A percentile compares a stretch with the other conserved stretches of the same genome.
Conservation (phyloP, 1,284 basidiomycete species). For the Boletellus deceptivus region DNA sequence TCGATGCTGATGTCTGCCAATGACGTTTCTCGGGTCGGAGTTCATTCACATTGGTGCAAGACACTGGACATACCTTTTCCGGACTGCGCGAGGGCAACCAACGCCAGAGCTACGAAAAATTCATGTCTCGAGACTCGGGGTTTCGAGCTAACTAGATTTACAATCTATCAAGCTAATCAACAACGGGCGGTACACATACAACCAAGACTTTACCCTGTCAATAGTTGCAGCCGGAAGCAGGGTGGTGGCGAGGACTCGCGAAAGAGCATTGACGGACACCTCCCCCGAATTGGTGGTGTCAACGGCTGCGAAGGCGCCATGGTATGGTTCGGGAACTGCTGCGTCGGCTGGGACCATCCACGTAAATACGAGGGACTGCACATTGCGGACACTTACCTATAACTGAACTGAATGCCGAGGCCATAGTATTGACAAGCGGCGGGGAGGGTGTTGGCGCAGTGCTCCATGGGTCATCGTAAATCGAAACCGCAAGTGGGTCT, state of each 20-base stretch:
- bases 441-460: constrained; percentile 74
- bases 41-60: background rate
- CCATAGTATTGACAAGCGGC: constrained; percentile 48
- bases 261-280: constrained; percentile 77
- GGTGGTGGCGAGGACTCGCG: constrained; percentile 74
- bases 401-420: constrained; percentile 62
- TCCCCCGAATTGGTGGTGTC: constrained; percentile 68
- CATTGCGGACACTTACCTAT: constrained; percentile 47
- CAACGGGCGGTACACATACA: background rate
- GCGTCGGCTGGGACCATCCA: constrained; percentile 55
- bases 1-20: constrained; percentile 75
- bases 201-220: constrained; percentile 60
- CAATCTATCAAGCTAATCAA: constrained; percentile 54
- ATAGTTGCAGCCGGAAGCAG: constrained; percentile 76
- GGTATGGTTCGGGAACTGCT: constrained; percentile 77
- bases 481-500: constrained; percentile 71
- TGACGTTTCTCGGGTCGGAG: constrained; percentile 3
- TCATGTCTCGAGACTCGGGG: constrained; percentile 79
- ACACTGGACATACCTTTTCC: constrained; percentile 56
- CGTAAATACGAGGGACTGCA: constrained; percentile 9
- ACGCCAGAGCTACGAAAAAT: constrained; percentile 84
- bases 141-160: constrained; percentile 75
- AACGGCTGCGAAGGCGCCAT: constrained; percentile 67
- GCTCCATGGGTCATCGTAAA: constrained; percentile 88
- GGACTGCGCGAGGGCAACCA: constrained; percentile 82